A percentile compares a stretch with the other conserved stretches of the same genome.
phyloP scores from a whole-genome alignment of 1,284 basidiomycete species.

The Pterulicium gracile region DNA sequence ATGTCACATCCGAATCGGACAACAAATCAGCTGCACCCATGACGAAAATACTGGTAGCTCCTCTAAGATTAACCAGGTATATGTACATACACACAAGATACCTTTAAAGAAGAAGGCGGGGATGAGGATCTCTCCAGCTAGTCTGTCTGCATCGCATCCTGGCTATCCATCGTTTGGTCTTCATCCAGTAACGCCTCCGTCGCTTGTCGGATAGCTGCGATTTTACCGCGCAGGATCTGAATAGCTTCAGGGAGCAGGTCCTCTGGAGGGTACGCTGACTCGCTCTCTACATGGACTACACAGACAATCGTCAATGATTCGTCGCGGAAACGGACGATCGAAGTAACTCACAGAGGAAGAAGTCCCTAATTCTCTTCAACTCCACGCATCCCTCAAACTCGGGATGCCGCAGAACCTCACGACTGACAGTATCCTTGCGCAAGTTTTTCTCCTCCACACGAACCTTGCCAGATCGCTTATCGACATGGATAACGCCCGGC shows the following conservation, averaged over 20 bases:
- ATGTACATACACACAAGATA: too few relatives aligned
- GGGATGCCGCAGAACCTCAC: slow-evolving; percentile 87
- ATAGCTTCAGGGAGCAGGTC: slow-evolving; percentile 80
- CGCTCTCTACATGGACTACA: slow-evolving; percentile 83
- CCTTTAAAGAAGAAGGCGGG: too few relatives aligned
- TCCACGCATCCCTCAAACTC: slow-evolving; percentile 86
- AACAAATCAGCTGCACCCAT: too few relatives aligned
- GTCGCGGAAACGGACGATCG: not conserved
- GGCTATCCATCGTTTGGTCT: not conserved
- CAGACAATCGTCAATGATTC: not conserved
- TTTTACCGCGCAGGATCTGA: slow-evolving; percentile 76
- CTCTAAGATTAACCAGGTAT: too few relatives aligned
- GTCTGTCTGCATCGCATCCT: not conserved
- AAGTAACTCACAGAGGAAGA: slow-evolving; percentile 75
- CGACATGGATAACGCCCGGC: slow-evolving; percentile 76
- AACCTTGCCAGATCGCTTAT: slow-evolving; percentile 43
- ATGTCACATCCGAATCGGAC: too few relatives aligned
- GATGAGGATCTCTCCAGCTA: too few relatives aligned
- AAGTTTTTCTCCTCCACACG: slow-evolving; percentile 55
- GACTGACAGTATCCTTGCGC: slow-evolving; percentile 83
- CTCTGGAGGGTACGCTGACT: slow-evolving; percentile 81
- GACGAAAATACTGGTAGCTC: too few relatives aligned
- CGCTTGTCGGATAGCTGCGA: slow-evolving; percentile 47
- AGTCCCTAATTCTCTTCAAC: slow-evolving; percentile 82
- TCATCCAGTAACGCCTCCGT: slow-evolving; percentile 35